Percentiles rank a stretch among this genome's conserved stretches.
These are phyloP conservation scores for Fusarium sp. DNA, from an alignment of 2,329 filamentous ascomycete genomes.

Conservation along the genomic window DNA sequence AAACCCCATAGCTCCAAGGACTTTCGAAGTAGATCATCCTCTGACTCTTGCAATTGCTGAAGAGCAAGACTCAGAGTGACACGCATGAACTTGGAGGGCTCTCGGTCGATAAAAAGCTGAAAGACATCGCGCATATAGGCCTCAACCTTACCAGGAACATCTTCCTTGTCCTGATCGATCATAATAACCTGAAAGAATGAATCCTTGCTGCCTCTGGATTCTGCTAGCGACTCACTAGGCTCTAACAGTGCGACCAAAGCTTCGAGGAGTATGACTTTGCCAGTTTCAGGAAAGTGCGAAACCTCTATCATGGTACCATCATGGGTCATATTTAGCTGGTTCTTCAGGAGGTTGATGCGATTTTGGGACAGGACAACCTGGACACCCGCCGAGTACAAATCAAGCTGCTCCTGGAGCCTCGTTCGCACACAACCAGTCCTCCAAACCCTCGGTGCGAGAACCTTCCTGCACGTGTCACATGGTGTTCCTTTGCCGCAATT, in stretches of 20 bases:
- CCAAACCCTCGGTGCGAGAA: constrained; percentile 72
- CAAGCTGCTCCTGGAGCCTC: constrained; percentile 68
- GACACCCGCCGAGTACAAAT: constrained; percentile 70
- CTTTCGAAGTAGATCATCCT: constrained; percentile 65
- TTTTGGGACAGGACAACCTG: constrained; percentile 70
- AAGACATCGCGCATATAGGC: constrained; percentile 68
- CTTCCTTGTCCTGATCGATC: constrained; percentile 69
- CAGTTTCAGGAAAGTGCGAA: constrained; percentile 66
- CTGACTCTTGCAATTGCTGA: constrained; percentile 55
- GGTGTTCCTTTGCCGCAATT: constrained; percentile 71
- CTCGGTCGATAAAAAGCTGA: constrained; percentile 65
- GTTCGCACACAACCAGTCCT: constrained; percentile 70
- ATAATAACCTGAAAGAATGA: constrained; percentile 57
- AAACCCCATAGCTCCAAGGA: constrained; percentile 72
- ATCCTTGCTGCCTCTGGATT: constrained; percentile 47
- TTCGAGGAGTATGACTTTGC: constrained; percentile 53
- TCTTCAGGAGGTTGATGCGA: constrained; percentile 65
- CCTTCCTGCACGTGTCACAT: constrained; percentile 70
- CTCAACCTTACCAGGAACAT: constrained; percentile 67
- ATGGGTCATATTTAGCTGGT: constrained; percentile 58
- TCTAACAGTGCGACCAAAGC: constrained; percentile 47
- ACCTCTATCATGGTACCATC: constrained; percentile 63
- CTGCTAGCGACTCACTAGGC: constrained; percentile 49
- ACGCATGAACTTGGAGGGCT: constrained; percentile 68
- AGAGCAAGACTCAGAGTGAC: constrained; percentile 65